Evolutionary conservation across 768 basidiomycete genomes (phyloP).

Genomic region (Podaxis sp.): DNA sequence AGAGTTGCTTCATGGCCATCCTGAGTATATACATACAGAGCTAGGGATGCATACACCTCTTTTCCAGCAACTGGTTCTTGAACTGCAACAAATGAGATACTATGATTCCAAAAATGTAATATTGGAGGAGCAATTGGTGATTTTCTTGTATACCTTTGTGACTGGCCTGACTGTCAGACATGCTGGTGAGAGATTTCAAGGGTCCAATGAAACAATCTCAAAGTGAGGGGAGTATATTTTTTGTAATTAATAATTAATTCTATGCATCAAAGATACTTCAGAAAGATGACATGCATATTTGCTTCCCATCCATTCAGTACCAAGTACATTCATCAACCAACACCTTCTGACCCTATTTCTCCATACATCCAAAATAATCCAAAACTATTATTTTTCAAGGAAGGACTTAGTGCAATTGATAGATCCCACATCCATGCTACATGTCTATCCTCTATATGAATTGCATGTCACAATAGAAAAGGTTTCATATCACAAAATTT

Average conservation of each 20-base stretch:
- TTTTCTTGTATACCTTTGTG: slow-evolving; percentile 5
- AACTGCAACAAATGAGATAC: too few relatives aligned
- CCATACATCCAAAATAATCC: slow-evolving; percentile 19
- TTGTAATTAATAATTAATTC: not conserved
- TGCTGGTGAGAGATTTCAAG: slow-evolving; percentile 12
- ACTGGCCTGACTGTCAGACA: slow-evolving; percentile 5
- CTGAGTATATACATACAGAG: too few relatives aligned
- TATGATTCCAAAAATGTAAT: too few relatives aligned
- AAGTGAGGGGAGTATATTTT: too few relatives aligned
- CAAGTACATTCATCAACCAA: slow-evolving; percentile 19
- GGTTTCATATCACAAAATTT: slow-evolving; percentile 34
- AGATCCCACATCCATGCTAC: slow-evolving; percentile 26
- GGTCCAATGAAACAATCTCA: slow-evolving; percentile 5
- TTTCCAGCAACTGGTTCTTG: too few relatives aligned
- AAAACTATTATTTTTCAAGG: slow-evolving; percentile 31
- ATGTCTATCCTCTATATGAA: slow-evolving; percentile 15
- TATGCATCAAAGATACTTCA: not conserved
- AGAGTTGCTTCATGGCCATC: too few relatives aligned
- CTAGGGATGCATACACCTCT: too few relatives aligned
- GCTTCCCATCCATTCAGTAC: slow-evolving; percentile 14
- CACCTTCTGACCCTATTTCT: slow-evolving; percentile 12
- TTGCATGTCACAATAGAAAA: slow-evolving; percentile 23
- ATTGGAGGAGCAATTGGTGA: slow-evolving; percentile 10
- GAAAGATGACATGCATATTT: slow-evolving; percentile 17
- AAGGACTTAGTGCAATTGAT: slow-evolving; percentile 32